Conservation (phyloP, 176 grass and related monocot species). For the Zizania latifolia region DNA sequence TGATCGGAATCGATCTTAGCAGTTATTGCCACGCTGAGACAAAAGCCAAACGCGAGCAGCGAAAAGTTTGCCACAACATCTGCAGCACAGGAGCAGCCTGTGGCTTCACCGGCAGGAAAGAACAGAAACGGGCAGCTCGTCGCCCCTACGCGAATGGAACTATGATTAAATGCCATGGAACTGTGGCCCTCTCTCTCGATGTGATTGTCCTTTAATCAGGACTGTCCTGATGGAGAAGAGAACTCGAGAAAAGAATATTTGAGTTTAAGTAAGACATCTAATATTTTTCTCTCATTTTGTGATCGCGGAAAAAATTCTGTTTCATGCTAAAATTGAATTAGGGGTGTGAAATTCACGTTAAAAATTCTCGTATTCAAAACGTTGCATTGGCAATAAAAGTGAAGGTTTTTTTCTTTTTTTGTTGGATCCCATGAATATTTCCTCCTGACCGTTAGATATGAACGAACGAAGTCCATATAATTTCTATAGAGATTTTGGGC, state of each 20-base stretch:
- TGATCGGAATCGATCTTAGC: no score
- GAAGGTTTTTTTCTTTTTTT: no score
- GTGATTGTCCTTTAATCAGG: background rate
- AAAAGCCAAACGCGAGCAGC: constrained; percentile 30
- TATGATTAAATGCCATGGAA: constrained; percentile 29
- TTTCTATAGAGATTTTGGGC: no score
- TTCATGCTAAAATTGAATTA: no score
- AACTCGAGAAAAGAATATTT: background rate
- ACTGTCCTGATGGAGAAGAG: background rate
- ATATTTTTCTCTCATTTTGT: background rate
- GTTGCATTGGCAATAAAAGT: no score
- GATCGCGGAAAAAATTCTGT: background rate
- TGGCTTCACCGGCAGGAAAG: constrained; percentile 24
- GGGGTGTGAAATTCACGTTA: no score
- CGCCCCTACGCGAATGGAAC: constrained; percentile 31
- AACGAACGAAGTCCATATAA: no score
- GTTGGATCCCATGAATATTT: no score
- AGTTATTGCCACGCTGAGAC: constrained; percentile 37
- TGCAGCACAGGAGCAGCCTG: background rate
- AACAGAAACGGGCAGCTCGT: constrained; percentile 31
- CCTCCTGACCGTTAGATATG: no score
- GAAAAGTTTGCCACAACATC: constrained; percentile 42
- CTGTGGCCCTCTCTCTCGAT: background rate
- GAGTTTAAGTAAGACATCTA: background rate
- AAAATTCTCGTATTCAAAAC: no score